Evolutionary conservation across 768 basidiomycete genomes (phyloP).

Genomic region (Hygrophorus pudorinus): DNA sequence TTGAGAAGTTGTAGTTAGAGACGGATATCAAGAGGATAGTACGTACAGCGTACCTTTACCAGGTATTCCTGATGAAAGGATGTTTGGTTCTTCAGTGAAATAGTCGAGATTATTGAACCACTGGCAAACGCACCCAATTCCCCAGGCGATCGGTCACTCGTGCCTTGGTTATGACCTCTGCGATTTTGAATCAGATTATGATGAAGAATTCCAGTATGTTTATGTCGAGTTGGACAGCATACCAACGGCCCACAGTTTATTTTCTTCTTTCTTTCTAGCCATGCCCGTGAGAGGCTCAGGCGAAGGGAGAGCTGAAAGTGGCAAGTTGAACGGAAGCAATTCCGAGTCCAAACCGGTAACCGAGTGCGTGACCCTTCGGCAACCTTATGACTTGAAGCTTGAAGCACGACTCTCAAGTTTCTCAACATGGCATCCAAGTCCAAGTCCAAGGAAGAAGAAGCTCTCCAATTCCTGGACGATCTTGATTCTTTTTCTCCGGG

Average conservation of each 20-base stretch:
- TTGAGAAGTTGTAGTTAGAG: neutral
- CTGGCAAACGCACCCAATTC: neutral
- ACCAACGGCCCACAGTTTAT: too few species aligned
- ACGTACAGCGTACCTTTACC: slow-evolving; percentile 43
- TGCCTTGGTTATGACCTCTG: slow-evolving; percentile 3
- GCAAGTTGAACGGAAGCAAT: too few species aligned
- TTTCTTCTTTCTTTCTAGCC: neutral
- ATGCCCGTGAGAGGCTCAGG: neutral
- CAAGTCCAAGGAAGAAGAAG: slow-evolving; percentile 81
- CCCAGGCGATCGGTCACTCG: neutral
- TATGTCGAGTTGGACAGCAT: too few species aligned
- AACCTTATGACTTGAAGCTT: neutral
- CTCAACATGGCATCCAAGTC: slow-evolving; percentile 33
- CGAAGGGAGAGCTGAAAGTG: too few species aligned
- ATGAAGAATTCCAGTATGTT: too few species aligned
- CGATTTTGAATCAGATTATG: neutral
- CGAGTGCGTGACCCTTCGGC: neutral
- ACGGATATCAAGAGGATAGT: neutral
- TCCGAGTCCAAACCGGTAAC: too few species aligned
- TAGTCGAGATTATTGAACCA: neutral
- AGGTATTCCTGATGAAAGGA: slow-evolving; percentile 40
- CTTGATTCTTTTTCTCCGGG: slow-evolving; percentile 69
- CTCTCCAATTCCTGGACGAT: slow-evolving; percentile 87
- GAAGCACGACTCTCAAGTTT: neutral
- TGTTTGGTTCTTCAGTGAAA: neutral